Base-by-base conservation (phyloP, 2,329 filamentous ascomycete genomes). In the Waltergamsia citrina region DNA sequence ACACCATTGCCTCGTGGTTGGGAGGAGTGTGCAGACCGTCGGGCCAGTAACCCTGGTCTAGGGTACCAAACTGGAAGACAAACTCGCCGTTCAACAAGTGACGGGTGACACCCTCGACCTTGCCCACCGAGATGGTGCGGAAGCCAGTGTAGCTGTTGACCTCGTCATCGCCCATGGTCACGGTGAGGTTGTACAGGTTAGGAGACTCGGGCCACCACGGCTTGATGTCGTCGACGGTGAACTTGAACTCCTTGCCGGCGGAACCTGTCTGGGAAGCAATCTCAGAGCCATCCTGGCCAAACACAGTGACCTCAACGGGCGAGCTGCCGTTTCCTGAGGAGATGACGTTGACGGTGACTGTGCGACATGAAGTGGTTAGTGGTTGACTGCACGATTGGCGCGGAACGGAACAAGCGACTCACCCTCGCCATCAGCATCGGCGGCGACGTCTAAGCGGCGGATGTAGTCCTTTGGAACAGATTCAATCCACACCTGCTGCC, bases 401-500 rank as follows among this genome's bases (percentile, higher is more conserved):
- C 12, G 24, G 12, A 26, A 26, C 24, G 24, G 24, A n/a, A 26
- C 24, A 26, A 6, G 11, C 2, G 33, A 52, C 60, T 46, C 47
- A 66, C 70, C 60, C 38, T 62, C 50, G 12, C 73, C 73, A 32
- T 74, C 43, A 57, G 69, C 71, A 41, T 65, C 66, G 1, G 76
- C 79, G 18, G 63, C 53, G 12, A 84, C 46, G 40, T 82, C 71
- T 3, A 84, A 54, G 26, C 69, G 61, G 0, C 67, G 69, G 35
- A 84, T 69, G 43, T 77, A 60, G 32, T 70, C 65, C 0, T 55
- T 41, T 0, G 79, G 73, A 0, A 69, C 75, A n/a, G 70, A 63
- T 48, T 81, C 74, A 3, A 85, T 57, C 80, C 80, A 85, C 0
- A 85, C 80, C 14, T 67, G 69, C 48, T 84, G 80, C 81, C 81